Base-by-base conservation (phyloP, 257 asterid species). In the Nicotiana undulata region DNA sequence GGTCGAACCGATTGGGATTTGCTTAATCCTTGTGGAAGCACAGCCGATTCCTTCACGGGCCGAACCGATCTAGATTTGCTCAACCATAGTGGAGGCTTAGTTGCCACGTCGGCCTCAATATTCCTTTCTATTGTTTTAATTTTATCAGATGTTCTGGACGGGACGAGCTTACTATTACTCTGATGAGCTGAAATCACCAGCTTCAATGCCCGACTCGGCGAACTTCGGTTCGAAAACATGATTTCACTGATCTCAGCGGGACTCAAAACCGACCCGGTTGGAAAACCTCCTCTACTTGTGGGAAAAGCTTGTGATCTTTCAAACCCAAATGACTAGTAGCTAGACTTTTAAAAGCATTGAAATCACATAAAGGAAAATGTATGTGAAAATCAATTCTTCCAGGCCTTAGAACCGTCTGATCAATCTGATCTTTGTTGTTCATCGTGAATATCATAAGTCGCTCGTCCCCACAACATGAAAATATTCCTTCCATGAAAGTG, bases 401-500 rank as follows among this genome's bases (percentile, higher is more conserved):
- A 0, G 98, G 98, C 75, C 98, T 88, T 17, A 94, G 91, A 9
- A 91, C 81, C 75, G 85, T 80, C 61, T 93, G 89, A 83, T 90
- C 90, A 29, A 90, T 82, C 20, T 84, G 86, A 26, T 94, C 98
- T 63, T 92, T 93, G 16, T 83, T 79, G 89, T 83, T 93, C 92
- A 87, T 86, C 24, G 98, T 93, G 84, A 93, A 92, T 0, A 93
- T 90, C 98, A 94, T 92, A 31, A 93, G 86, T 1, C 97, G 79
- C 65, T 93, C 98, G 4, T 93, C 98, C 1, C 97, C 97, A 86
- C 97, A 91, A 88, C 92, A 85, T 63, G 98, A 94, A 80, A 89
- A 85, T 61, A 94, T 79, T 32, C 98, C 98, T 82, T 94, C 98
- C 98, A 94, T 94, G 88, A 94, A 94, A 66, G 91, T 92, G 2